Percentiles rank a stretch among this genome's conserved stretches.
Evolutionary conservation across 1,284 basidiomycete genomes (phyloP).

Genomic region (Phenoliferia sp.): DNA sequence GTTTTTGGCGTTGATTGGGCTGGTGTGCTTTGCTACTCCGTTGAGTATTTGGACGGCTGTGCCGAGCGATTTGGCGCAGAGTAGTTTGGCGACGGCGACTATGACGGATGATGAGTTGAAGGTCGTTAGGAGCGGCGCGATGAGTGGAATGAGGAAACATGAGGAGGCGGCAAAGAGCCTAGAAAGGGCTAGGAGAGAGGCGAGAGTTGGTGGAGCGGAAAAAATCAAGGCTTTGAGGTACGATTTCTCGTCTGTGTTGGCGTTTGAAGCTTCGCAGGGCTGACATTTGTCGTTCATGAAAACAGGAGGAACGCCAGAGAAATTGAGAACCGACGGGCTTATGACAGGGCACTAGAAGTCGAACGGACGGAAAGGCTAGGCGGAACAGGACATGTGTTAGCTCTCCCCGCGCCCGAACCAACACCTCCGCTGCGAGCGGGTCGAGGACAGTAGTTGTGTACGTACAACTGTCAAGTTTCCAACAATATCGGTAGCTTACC

Average conservation of each 20-base stretch:
- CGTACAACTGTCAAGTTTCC: too few relatives aligned
- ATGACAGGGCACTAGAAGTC: constrained; percentile 15
- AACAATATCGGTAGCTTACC: too few relatives aligned
- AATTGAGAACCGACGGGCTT: constrained; percentile 13
- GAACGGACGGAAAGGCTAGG: constrained; percentile 2
- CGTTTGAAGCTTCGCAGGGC: not conserved
- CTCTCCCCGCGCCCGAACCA: not conserved
- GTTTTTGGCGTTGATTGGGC: constrained; percentile 18
- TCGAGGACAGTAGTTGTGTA: too few relatives aligned
- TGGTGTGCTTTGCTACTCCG: not conserved
- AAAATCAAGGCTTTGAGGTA: constrained; percentile 25
- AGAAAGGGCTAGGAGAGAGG: constrained; percentile 17
- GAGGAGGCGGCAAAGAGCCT: constrained; percentile 17
- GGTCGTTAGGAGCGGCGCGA: not conserved
- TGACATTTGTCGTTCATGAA: not conserved
- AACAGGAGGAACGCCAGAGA: constrained; percentile 16
- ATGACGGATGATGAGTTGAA: not conserved
- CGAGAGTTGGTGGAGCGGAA: constrained; percentile 12
- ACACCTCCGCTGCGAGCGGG: too few relatives aligned
- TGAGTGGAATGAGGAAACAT: constrained; percentile 4
- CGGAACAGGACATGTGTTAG: not conserved
- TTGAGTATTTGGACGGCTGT: not conserved
- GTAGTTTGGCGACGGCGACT: not conserved
- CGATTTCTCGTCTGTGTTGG: not conserved
- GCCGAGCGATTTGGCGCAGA: not conserved